phyloP scores from a whole-genome alignment of 306 rosid genomes.

The Castanospermum australe region DNA sequence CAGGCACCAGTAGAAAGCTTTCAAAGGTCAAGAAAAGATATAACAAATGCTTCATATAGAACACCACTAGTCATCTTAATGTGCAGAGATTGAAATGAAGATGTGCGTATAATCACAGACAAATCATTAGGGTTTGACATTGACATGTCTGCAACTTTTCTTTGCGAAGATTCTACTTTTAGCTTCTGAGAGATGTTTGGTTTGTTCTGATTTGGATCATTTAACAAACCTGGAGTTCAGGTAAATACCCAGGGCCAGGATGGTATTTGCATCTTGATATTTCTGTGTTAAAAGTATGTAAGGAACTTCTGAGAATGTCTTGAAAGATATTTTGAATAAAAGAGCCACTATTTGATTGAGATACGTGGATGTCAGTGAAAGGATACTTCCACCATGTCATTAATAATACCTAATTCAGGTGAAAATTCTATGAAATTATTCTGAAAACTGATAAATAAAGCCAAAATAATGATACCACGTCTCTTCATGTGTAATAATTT shows the following conservation, averaged over 20 bases:
- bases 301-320: neutral
- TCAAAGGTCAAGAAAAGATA: neutral
- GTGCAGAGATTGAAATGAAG: neutral
- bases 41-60: neutral
- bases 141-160: neutral
- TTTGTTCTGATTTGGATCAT: neutral
- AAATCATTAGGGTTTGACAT: neutral
- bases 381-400: neutral
- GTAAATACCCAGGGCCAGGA: neutral
- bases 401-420: neutral
- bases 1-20: neutral
- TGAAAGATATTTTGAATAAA: neutral
- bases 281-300: neutral
- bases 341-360: neutral
- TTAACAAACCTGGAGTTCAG: neutral
- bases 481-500: neutral
- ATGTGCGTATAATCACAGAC: neutral
- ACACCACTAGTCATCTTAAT: neutral
- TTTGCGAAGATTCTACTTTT: neutral
- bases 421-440: neutral
- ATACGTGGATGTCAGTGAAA: neutral
- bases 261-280: neutral
- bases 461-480: neutral
- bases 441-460: neutral
- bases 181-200: neutral